These are phyloP conservation scores for Cryphonectria carpinicola DNA, from an alignment of 2,329 filamentous ascomycete species.

Conservation along the genomic window DNA sequence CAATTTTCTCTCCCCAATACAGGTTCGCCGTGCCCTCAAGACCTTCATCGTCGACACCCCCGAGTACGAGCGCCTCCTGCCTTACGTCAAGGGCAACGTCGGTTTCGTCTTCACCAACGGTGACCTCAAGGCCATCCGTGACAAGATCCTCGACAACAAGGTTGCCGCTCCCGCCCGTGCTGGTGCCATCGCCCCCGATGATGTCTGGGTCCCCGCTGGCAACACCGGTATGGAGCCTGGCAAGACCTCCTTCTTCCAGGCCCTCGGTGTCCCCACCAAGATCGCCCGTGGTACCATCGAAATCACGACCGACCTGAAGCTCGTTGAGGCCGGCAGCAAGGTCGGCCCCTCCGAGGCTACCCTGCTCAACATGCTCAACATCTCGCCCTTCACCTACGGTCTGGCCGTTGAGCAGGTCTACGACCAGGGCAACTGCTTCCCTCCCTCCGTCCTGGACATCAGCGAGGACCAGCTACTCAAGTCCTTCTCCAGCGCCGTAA, in stretches of 20 bases:
- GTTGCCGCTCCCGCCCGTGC: slow-evolving; percentile 97
- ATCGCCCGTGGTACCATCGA: slow-evolving; percentile 99
- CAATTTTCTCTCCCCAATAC: neutral
- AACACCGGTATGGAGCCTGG: slow-evolving; percentile 99
- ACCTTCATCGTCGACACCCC: slow-evolving; percentile 88
- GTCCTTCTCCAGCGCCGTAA: slow-evolving; percentile 78
- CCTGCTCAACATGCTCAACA: slow-evolving; percentile 99
- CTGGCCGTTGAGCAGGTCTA: slow-evolving; percentile 97
- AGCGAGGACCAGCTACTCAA: slow-evolving; percentile 91
- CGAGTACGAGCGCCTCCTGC: slow-evolving; percentile 97
- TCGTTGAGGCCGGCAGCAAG: slow-evolving; percentile 89
- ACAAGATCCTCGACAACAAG: slow-evolving; percentile 95
- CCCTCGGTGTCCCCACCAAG: slow-evolving; percentile 99
- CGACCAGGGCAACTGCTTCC: slow-evolving; percentile 94
- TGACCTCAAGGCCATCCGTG: slow-evolving; percentile 89
- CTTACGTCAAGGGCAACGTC: slow-evolving; percentile 95
- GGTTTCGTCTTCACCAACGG: slow-evolving; percentile 99
- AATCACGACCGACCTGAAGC: slow-evolving; percentile 97
- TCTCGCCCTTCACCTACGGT: slow-evolving; percentile 99
- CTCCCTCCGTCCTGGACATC: slow-evolving; percentile 84
- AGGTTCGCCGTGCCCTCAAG: slow-evolving; percentile 96
- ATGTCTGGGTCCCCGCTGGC: slow-evolving; percentile 95
- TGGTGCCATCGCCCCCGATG: slow-evolving; percentile 89
- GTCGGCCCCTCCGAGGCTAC: slow-evolving; percentile 99
- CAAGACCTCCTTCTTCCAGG: slow-evolving; percentile 99